Conservation (phyloP, 2,329 filamentous ascomycete species). For the Diaporthe nobilis region DNA sequence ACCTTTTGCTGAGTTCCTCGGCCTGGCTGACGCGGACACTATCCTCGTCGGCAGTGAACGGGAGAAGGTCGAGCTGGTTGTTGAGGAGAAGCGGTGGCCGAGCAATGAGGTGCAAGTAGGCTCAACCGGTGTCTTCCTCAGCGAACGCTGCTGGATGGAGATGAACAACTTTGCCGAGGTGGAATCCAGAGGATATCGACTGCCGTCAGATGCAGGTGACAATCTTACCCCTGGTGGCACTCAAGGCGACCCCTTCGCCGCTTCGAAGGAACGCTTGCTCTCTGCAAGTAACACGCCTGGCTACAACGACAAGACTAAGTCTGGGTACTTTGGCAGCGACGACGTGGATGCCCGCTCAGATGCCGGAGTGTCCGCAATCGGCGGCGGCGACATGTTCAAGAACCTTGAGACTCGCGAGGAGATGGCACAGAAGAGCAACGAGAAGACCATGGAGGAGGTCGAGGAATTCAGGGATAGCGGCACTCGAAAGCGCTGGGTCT, state of each 20-base stretch:
- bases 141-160: constrained; percentile 95
- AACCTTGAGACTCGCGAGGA: constrained; percentile 94
- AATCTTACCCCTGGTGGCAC: constrained; percentile 63
- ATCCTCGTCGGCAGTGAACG: constrained; percentile 91
- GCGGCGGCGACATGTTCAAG: constrained; percentile 97
- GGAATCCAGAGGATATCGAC: constrained; percentile 66
- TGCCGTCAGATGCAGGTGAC: constrained; percentile 74
- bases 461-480: constrained; percentile 84
- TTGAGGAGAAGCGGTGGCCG: constrained; percentile 94
- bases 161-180: constrained; percentile 81
- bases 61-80: constrained; percentile 91
- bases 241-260: constrained; percentile 71
- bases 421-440: constrained; percentile 95
- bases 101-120: constrained; percentile 91
- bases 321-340: constrained; percentile 83
- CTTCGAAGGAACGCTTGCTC: constrained; percentile 72
- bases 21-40: constrained; percentile 85
- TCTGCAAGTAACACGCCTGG: constrained; percentile 68
- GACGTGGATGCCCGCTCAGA: constrained; percentile 91
- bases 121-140: constrained; percentile 94
- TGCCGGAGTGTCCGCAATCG: constrained; percentile 90
- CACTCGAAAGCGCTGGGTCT: constrained; percentile 92
- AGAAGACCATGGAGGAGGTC: constrained; percentile 90
- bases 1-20: constrained; percentile 95
- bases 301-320: constrained; percentile 82